Percentiles rank a stretch among this genome's conserved stretches.
These are phyloP conservation scores for Epichloe scottii DNA, from an alignment of 2,329 filamentous ascomycete species.

Conservation along the genomic window DNA sequence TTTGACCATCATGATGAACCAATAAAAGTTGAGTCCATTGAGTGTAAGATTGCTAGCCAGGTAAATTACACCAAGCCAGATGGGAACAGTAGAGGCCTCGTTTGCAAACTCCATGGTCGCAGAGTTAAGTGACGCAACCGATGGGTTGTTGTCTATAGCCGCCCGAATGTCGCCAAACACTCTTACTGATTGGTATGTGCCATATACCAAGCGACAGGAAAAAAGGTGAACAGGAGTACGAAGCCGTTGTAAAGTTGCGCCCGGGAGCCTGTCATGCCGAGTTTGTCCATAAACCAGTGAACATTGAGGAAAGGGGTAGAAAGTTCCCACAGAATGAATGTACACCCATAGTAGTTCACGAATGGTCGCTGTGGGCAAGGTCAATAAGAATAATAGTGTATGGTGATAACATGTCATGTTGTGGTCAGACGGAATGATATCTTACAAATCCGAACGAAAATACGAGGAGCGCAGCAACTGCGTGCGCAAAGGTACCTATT, in stretches of 20 bases:
- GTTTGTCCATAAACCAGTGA: slow-evolving; percentile 87
- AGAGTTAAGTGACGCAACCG: slow-evolving; percentile 14
- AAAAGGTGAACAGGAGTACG: slow-evolving; percentile 63
- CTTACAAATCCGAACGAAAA: slow-evolving; percentile 72
- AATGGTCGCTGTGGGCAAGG: slow-evolving; percentile 53
- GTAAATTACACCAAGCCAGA: slow-evolving; percentile 60
- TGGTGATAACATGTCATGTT: neutral
- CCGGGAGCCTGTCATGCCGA: slow-evolving; percentile 62
- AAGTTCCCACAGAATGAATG: slow-evolving; percentile 80
- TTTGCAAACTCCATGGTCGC: slow-evolving; percentile 31
- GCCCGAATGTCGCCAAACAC: slow-evolving; percentile 60
- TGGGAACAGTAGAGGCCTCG: slow-evolving; percentile 40
- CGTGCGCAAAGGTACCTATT: slow-evolving; percentile 65
- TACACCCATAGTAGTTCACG: slow-evolving; percentile 68
- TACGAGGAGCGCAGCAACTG: slow-evolving; percentile 58
- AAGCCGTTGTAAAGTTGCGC: slow-evolving; percentile 70
- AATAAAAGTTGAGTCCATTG: slow-evolving; percentile 69
- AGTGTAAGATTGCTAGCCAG: slow-evolving; percentile 58
- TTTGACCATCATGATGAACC: slow-evolving; percentile 79
- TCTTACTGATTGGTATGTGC: slow-evolving; percentile 56
- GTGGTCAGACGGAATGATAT: slow-evolving; percentile 10
- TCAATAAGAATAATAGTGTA: neutral
- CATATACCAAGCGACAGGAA: slow-evolving; percentile 64
- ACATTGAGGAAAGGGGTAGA: slow-evolving; percentile 77
- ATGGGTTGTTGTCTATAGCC: slow-evolving; percentile 29